A percentile compares a stretch with the other conserved stretches of the same genome.
phyloP scores from a whole-genome alignment of 2,329 filamentous ascomycete species.

The Colletotrichum sp. region DNA sequence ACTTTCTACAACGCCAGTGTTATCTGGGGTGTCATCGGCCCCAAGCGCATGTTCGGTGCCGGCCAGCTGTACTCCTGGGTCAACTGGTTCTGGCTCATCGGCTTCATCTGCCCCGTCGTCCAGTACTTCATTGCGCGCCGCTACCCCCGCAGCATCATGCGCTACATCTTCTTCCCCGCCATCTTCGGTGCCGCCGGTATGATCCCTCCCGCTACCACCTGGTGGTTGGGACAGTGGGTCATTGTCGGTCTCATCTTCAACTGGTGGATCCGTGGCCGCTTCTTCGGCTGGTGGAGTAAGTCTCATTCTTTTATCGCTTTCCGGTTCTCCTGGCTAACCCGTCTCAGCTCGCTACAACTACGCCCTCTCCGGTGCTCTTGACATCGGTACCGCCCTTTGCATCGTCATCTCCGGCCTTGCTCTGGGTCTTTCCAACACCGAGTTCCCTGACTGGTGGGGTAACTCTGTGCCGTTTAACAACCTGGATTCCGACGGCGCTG shows the following conservation, averaged over 20 bases:
- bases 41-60: slow-evolving; percentile 36
- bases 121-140: slow-evolving; percentile 54
- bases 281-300: slow-evolving; percentile 59
- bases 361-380: slow-evolving; percentile 61
- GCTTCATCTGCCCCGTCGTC: slow-evolving; percentile 49
- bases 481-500: slow-evolving; percentile 30
- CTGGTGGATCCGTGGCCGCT: slow-evolving; percentile 53
- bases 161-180: slow-evolving; percentile 58
- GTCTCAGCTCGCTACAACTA: slow-evolving; percentile 59
- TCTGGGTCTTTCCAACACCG: slow-evolving; percentile 48
- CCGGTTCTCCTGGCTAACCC: not conserved
- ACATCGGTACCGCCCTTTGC: slow-evolving; percentile 63
- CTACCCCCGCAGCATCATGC: slow-evolving; percentile 50
- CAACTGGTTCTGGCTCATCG: slow-evolving; percentile 60
- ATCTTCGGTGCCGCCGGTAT: slow-evolving; percentile 55
- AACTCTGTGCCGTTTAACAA: slow-evolving; percentile 41
- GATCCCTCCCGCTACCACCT: slow-evolving; percentile 60
- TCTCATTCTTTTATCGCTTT: not conserved
- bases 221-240: slow-evolving; percentile 61
- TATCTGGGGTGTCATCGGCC: slow-evolving; percentile 65
- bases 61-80: slow-evolving; percentile 52
- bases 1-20: slow-evolving; percentile 67
- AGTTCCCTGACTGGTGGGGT: slow-evolving; percentile 58
- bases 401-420: slow-evolving; percentile 57
- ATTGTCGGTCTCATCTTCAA: slow-evolving; percentile 63